A percentile compares a stretch with the other conserved stretches of the same genome.
Conservation (phyloP, 768 basidiomycete genomes). For the Tulasnella sp. region DNA sequence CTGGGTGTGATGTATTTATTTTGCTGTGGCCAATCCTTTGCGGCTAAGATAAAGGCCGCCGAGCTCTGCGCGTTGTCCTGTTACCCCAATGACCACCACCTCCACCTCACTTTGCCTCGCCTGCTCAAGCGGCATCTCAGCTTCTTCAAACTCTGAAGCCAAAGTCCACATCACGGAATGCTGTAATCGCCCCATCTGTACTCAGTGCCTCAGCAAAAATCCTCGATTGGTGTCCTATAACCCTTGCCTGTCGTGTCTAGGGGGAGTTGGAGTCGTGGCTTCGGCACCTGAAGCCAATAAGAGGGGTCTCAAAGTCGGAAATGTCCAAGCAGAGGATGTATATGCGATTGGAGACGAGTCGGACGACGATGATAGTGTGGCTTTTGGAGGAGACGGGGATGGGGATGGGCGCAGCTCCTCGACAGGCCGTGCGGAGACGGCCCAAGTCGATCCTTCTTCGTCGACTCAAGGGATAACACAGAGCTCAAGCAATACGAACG, state of each 20-base stretch:
- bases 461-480: background rate
- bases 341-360: slow-evolving; percentile 60
- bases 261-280: slow-evolving; percentile 36
- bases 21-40: background rate
- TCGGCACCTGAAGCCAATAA: slow-evolving; percentile 13
- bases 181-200: slow-evolving; percentile 56
- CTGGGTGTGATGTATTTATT: too few relatives aligned
- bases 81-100: background rate
- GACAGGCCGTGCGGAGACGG: background rate
- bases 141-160: background rate
- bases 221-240: slow-evolving; percentile 55
- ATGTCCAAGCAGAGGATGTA: slow-evolving; percentile 39
- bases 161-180: slow-evolving; percentile 37
- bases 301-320: slow-evolving; percentile 33
- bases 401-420: background rate
- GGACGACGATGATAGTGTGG: slow-evolving; percentile 30
- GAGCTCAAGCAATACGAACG: background rate
- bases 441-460: background rate
- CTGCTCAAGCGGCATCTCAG: background rate
- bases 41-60: background rate
- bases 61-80: background rate
- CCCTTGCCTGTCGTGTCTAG: slow-evolving; percentile 60
- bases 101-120: slow-evolving; percentile 2
- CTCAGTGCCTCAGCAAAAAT: slow-evolving; percentile 43
- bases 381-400: slow-evolving; percentile 6